A percentile compares a stretch with the other conserved stretches of the same genome.
Conservation (phyloP, 345 rosid genomes). For the Jatropha curcas region DNA sequence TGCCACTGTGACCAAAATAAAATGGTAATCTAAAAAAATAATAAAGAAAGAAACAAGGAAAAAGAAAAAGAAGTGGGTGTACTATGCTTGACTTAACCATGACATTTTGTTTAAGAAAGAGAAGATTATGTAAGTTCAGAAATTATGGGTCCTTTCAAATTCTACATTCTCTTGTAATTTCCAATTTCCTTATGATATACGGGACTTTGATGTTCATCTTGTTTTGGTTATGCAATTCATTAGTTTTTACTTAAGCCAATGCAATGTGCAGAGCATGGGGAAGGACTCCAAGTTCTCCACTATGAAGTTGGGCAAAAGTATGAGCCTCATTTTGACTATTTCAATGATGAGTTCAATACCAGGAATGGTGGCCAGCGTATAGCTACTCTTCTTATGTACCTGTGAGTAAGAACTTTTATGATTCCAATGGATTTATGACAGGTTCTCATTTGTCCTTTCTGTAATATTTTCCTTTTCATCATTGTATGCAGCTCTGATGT, state of each 20-base stretch:
- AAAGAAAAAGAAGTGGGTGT: too few relatives aligned
- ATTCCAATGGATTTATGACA: constrained; percentile 5
- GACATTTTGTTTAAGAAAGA: background rate
- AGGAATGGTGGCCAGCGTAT: constrained; percentile 93
- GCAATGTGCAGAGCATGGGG: constrained; percentile 72
- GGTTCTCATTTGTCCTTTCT: constrained; percentile 10
- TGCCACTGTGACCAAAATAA: background rate
- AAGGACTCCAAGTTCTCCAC: constrained; percentile 94
- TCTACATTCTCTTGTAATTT: background rate
- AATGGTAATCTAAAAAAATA: background rate
- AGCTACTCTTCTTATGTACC: constrained; percentile 96
- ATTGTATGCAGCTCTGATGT: constrained; percentile 78
- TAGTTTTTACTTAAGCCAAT: constrained; percentile 3
- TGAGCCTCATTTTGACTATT: constrained; percentile 95
- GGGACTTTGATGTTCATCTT: background rate
- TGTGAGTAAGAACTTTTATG: constrained; percentile 49
- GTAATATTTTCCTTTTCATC: constrained; percentile 18
- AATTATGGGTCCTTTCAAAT: background rate
- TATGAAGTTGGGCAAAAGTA: constrained; percentile 93
- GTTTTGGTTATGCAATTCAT: background rate
- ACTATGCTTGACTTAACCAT: background rate
- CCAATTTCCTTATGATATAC: background rate
- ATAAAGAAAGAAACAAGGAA: too few relatives aligned
- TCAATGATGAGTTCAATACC: constrained; percentile 77
- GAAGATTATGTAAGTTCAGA: background rate